A percentile compares a stretch with the other conserved stretches of the same genome.
These are phyloP conservation scores for Cyberlindnera saturnus DNA, from an alignment of 805 yeast genomes.

Conservation along the genomic window DNA sequence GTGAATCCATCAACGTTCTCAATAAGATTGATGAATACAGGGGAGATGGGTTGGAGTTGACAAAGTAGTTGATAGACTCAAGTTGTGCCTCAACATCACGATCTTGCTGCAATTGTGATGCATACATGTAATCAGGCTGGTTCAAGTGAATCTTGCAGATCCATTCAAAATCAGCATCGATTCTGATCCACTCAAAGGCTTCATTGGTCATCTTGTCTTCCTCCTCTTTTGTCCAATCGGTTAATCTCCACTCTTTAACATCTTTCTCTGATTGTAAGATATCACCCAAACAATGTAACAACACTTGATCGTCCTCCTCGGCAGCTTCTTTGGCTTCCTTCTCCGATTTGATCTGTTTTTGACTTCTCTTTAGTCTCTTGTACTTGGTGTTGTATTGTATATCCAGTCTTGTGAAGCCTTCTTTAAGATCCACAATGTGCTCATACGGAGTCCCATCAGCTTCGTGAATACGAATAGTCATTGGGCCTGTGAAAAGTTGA, in stretches of 20 bases:
- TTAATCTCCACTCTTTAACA: constrained; percentile 61
- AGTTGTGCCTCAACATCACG: constrained; percentile 94
- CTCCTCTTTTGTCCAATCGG: constrained; percentile 65
- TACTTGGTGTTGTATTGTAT: constrained; percentile 94
- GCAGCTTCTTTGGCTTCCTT: constrained; percentile 34
- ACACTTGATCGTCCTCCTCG: constrained; percentile 31
- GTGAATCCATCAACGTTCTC: constrained; percentile 73
- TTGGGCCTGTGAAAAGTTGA: constrained; percentile 76
- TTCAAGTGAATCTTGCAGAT: constrained; percentile 72
- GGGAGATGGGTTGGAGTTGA: constrained; percentile 48
- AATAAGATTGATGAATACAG: constrained; percentile 72
- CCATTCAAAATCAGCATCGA: constrained; percentile 99
- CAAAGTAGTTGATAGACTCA: constrained; percentile 74
- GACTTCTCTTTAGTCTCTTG: constrained; percentile 67
- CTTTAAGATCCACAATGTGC: constrained; percentile 89
- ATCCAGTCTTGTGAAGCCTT: constrained; percentile 78
- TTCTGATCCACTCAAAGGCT: constrained; percentile 95
- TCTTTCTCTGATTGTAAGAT: constrained; percentile 59
- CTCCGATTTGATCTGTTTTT: constrained; percentile 31
- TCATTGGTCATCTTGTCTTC: constrained; percentile 67
- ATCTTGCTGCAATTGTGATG: constrained; percentile 90
- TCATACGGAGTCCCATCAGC: constrained; percentile 99
- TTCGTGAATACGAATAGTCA: constrained; percentile 95
- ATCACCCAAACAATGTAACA: constrained; percentile 67
- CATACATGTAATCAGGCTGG: constrained; percentile 93